A percentile compares a stretch with the other conserved stretches of the same genome.
Conservation (phyloP, 2,329 filamentous ascomycete species). For the Monosporascus sp. region DNA sequence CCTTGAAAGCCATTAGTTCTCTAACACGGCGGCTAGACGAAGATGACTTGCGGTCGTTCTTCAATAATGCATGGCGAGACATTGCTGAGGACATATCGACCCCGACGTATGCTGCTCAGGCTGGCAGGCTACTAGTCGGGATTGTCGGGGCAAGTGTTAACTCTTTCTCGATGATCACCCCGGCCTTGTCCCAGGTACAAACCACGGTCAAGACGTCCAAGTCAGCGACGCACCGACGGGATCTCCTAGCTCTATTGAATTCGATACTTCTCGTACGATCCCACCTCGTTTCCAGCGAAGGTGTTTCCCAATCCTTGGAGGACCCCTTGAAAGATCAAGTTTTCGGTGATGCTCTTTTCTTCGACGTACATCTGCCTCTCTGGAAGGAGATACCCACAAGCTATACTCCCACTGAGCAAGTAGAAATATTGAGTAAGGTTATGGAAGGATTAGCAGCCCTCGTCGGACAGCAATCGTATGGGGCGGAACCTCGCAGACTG, state of each 20-base stretch:
- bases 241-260: conserved; percentile 46
- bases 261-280: conserved; percentile 35
- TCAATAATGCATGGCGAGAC: conserved; percentile 45
- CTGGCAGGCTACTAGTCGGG: conserved; percentile 47
- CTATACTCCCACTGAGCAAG: conserved; percentile 12
- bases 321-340: conserved; percentile 19
- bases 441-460: conserved; percentile 24
- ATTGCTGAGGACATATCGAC: conserved; percentile 48
- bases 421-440: conserved; percentile 18
- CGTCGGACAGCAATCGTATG: conserved; percentile 19
- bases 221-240: conserved; percentile 43
- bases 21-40: conserved; percentile 41
- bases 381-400: conserved; percentile 17
- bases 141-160: conserved; percentile 42
- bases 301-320: not conserved
- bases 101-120: conserved; percentile 44
- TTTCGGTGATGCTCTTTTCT: conserved; percentile 25
- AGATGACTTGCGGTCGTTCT: conserved; percentile 39
- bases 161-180: conserved; percentile 43
- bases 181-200: conserved; percentile 42
- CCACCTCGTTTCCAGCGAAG: conserved; percentile 12
- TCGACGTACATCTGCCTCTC: conserved; percentile 18
- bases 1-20: conserved; percentile 47
- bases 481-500: conserved; percentile 8
- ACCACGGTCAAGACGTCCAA: conserved; percentile 46